Evolutionary conservation across 768 basidiomycete genomes (phyloP).

Genomic region (Lepiota subincarnata): DNA sequence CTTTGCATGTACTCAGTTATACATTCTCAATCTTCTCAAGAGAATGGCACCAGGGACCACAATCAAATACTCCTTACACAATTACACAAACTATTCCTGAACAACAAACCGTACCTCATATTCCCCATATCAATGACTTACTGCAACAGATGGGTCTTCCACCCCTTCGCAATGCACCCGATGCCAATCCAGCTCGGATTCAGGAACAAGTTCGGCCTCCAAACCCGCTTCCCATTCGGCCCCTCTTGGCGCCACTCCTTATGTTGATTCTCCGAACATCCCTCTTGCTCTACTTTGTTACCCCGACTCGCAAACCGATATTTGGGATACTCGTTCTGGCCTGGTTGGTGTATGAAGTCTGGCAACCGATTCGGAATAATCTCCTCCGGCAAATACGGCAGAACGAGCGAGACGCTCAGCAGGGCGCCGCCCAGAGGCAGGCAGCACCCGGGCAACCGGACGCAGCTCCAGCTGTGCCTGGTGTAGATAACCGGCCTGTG

Average conservation of each 20-base stretch:
- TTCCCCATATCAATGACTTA: constrained; percentile 53
- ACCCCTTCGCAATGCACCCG: constrained; percentile 37
- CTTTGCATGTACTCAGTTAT: constrained; percentile 56
- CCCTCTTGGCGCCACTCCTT: constrained; percentile 60
- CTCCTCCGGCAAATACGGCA: constrained; percentile 27
- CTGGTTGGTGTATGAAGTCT: constrained; percentile 75
- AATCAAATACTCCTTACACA: constrained; percentile 12
- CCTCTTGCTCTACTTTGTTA: constrained; percentile 72
- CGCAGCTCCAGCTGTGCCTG: constrained; percentile 17
- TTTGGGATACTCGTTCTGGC: constrained; percentile 61
- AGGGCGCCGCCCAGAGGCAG: constrained; percentile 10
- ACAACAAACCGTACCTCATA: constrained; percentile 31
- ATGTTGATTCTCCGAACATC: constrained; percentile 67
- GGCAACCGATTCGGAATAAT: constrained; percentile 59
- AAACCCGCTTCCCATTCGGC: constrained; percentile 54
- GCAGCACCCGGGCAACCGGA: constrained; percentile 3
- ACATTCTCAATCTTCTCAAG: constrained; percentile 49
- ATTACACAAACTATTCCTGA: constrained; percentile 20
- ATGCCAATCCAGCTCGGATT: constrained; percentile 26
- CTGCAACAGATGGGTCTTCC: constrained; percentile 65
- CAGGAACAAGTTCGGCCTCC: constrained; percentile 24
- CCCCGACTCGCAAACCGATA: constrained; percentile 67
- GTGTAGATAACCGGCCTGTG: constrained; percentile 11
- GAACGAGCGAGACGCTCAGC: constrained; percentile 11
- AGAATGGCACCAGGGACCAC: constrained; percentile 17